Evolutionary conservation across 106 monocot genomes (phyloP), one percentile per base, ranked within the genome.

Genomic region (Apostasia shenzhenica): DNA sequence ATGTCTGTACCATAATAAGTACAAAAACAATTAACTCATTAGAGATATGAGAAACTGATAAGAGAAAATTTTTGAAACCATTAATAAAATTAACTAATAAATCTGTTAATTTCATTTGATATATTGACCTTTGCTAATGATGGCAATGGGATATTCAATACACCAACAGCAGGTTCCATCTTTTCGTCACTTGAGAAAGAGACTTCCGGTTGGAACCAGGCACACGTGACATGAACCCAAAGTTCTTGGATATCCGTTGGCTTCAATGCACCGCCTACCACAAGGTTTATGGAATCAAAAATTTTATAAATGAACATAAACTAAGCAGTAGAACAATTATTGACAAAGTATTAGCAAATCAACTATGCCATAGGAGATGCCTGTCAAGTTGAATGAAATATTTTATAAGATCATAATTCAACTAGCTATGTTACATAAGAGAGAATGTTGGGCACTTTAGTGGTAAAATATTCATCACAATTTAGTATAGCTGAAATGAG

Each of bases 201-300:
- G 1, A 99, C 92, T 78, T 85, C 80, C 44, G 93, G 93, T 73
- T 84, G 92, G 78, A 93, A 99, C 99, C 99, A 99, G 45, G 93
- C 92, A 80, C 99, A 99, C 48, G 93, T 93, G 42, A 99, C 86
- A 81, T 99, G 99, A 71, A 90, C 87, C 99, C 99, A 99, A 8
- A 93, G 68, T 54, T 52, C 59, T 68, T 83, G 85, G 50, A 88
- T 66, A 80, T 90, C 79, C 48, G 99, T 88, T 47, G 87, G 89
- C 80, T 99, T 99, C 57, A 99, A 61, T 78, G 99, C 99, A 75
- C 99, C 99, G 13, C 99, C 93, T 93, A 56, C 55, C 39, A 41
- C 8, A 64, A 72, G 40, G 64, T 43, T 41, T 41, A 14, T 11
- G 47, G 5, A 59, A 69, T 8, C 56, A 14, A 48, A 8, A 13